Percentiles rank a stretch among this genome's conserved stretches.
These are phyloP conservation scores for Fistulinella prunicolor DNA, from an alignment of 768 basidiomycete genomes.

Conservation along the genomic window DNA sequence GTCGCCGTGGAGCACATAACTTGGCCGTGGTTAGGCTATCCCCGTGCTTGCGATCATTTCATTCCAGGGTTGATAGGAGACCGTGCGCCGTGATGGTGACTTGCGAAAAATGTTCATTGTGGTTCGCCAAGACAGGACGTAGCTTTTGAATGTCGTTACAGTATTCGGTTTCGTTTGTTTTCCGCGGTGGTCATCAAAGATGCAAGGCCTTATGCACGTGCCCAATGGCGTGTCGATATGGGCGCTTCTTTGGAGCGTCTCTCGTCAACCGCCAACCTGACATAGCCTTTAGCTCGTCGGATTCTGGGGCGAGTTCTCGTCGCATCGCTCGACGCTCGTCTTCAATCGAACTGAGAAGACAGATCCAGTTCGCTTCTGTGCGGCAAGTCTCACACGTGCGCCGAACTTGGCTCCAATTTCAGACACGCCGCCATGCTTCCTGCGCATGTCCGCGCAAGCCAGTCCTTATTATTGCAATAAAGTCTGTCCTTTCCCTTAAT, in stretches of 20 bases:
- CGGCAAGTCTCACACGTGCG: slow-evolving; percentile 13
- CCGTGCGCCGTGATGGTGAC: too few species aligned
- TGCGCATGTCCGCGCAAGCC: slow-evolving; percentile 24
- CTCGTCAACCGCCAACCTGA: too few species aligned
- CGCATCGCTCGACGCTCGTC: not conserved
- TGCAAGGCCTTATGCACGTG: too few species aligned
- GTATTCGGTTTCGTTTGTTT: slow-evolving; percentile 1
- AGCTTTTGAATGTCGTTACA: too few species aligned
- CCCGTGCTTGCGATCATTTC: too few species aligned
- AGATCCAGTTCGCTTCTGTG: not conserved
- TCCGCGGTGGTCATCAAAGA: not conserved
- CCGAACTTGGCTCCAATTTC: slow-evolving; percentile 1
- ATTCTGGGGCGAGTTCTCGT: not conserved
- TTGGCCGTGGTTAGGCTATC: slow-evolving; percentile 5
- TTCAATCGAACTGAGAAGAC: not conserved
- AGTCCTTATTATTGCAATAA: slow-evolving; percentile 10
- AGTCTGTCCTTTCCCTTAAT: slow-evolving; percentile 24
- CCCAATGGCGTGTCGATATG: too few species aligned
- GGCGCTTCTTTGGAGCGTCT: too few species aligned
- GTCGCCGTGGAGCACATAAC: not conserved
- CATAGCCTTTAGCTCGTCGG: too few species aligned
- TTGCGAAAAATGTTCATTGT: too few species aligned
- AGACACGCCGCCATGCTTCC: slow-evolving; percentile 20
- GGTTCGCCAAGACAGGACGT: too few species aligned
- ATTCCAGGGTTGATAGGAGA: too few species aligned